phyloP scores from a whole-genome alignment of 192 early-diverging fungal genomes.

The Nowakowskiella sp. region DNA sequence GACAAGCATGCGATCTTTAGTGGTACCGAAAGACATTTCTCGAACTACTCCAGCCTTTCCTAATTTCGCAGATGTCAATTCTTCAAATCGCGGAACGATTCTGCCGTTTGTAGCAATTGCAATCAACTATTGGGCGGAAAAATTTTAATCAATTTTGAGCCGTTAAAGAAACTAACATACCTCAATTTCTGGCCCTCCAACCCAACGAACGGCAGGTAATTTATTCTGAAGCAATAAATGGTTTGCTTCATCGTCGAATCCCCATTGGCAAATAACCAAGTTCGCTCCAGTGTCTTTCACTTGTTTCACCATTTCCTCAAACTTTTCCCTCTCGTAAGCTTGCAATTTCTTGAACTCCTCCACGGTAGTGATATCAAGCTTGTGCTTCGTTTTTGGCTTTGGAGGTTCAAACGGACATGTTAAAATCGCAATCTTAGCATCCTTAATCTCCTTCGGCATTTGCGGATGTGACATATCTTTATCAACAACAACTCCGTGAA shows the following conservation, averaged over 20 bases:
- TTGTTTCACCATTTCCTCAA: conserved; percentile 91
- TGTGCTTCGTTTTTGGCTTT: conserved; percentile 99
- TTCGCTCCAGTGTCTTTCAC: conserved; percentile 98
- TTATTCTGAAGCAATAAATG: conserved; percentile 96
- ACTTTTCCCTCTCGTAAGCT: conserved; percentile 91
- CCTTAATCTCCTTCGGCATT: conserved; percentile 93
- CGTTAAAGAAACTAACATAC: conserved; percentile 25
- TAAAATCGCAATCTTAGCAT: conserved; percentile 96
- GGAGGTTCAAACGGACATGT: conserved; percentile 99
- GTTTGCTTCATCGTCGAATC: conserved; percentile 99
- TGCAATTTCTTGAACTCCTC: conserved; percentile 98
- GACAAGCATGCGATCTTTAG: conserved; percentile 98
- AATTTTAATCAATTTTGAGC: conserved; percentile 4
- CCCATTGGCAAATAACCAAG: conserved; percentile 99
- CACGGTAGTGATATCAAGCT: conserved; percentile 95
- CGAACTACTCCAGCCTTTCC: conserved; percentile 90
- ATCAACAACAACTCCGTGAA: conserved; percentile 97
- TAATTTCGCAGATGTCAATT: conserved; percentile 78
- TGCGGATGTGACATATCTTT: conserved; percentile 99
- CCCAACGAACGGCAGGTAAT: conserved; percentile 97
- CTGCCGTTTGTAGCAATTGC: conserved; percentile 99
- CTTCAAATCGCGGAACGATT: conserved; percentile 99
- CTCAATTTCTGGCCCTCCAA: conserved; percentile 99
- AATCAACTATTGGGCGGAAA: conserved; percentile 54
- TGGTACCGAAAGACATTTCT: conserved; percentile 93